Base-by-base conservation (phyloP, 306 rosid species). In the Prinsepia uniflora region DNA sequence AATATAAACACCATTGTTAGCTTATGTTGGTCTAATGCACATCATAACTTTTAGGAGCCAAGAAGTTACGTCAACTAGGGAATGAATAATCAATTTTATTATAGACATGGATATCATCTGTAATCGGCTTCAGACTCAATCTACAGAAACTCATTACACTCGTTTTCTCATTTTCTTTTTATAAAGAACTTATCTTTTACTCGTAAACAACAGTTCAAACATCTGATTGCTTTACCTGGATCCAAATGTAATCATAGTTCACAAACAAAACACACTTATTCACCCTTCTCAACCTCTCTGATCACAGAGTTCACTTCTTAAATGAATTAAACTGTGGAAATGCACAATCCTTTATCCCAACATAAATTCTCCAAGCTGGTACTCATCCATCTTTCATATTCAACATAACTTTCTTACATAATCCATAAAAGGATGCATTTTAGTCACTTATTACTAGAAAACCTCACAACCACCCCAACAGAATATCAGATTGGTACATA, bases 241-340 rank as follows among this genome's bases (percentile, higher is more conserved):
- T 52, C 64, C 70, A 70, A 60, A 36, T 49, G 67, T 17, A 71
- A 8, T 81, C 60, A 56, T 36, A 17, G 70, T 47, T 62, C 69
- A 66, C 24, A 61, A 46, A 20, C 9, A 50, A 57, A 20, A 41
- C 45, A 30, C 77, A 65, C 57, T 65, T 70, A 41, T 58, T 64
- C 50, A 41, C n/a, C 34, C 58, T 48, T 56, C 59, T 41, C 41
- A 30, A 24, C 58, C 18, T 53, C 58, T 8, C 58, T 53, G 5
- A 58, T 44, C 58, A 4, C 49, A 43, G 8, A 2, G 39, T 18
- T 15, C 54, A 20, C 19, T 44, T 65, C 41, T 44, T 58, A 30
- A 30, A 30, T 30, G 36, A 30, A 30, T 30, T 30, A 30, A 30
- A 6, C 63, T 11, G 30, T 0, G 63, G 34, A 24, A 4, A 58